Evolutionary conservation across 1,139 yeast genomes (phyloP).

Genomic region (Yamadazyma epiphylla): DNA sequence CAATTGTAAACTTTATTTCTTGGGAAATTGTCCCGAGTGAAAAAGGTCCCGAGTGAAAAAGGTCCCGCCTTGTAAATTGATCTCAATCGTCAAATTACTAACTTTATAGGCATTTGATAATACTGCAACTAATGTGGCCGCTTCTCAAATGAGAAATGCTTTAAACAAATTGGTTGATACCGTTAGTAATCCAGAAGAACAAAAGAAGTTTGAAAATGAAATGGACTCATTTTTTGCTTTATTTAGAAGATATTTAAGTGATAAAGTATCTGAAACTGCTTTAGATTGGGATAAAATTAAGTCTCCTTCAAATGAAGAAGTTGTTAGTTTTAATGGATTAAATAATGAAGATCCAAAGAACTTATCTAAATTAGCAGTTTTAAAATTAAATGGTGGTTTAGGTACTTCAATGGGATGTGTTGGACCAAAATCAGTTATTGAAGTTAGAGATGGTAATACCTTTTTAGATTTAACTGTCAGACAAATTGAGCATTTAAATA

Average conservation of each 20-base stretch:
- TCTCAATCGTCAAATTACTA: too few relatives aligned
- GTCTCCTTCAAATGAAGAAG: constrained; percentile 85
- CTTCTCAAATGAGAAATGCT: constrained; percentile 96
- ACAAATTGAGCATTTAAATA: constrained; percentile 93
- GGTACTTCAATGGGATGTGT: constrained; percentile 99
- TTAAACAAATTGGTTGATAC: constrained; percentile 86
- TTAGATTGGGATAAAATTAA: constrained; percentile 95
- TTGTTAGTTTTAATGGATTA: constrained; percentile 67
- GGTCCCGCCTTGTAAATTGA: too few relatives aligned
- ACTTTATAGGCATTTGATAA: constrained; percentile 75
- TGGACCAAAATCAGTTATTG: constrained; percentile 97
- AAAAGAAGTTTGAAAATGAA: constrained; percentile 74
- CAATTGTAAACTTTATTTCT: too few relatives aligned
- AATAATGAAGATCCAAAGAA: constrained; percentile 35
- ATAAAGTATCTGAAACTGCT: constrained; percentile 81
- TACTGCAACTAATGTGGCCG: constrained; percentile 93
- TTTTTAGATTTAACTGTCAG: constrained; percentile 93
- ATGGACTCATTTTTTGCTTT: constrained; percentile 94
- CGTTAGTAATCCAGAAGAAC: constrained; percentile 54
- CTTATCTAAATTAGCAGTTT: constrained; percentile 84
- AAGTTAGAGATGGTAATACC: constrained; percentile 97
- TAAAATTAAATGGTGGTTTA: constrained; percentile 95
- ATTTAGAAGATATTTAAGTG: constrained; percentile 87
- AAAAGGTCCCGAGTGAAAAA: too few relatives aligned
- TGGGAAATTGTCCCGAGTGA: too few relatives aligned